phyloP scores from a whole-genome alignment of 176 grass and related monocot species.

The Cocos nucifera region DNA sequence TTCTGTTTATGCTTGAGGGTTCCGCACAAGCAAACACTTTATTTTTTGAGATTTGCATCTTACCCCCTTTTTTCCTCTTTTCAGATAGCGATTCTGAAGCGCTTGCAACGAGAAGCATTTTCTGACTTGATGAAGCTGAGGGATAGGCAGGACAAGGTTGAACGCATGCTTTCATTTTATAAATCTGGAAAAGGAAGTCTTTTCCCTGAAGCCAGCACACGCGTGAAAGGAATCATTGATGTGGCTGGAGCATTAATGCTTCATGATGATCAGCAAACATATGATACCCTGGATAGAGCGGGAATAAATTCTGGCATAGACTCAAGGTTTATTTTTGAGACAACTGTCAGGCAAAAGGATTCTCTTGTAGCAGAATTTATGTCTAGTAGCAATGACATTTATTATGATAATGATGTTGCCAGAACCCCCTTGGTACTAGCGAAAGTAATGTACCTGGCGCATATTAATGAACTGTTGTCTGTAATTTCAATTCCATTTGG shows the following conservation, averaged over 20 bases:
- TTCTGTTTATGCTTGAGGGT: neutral
- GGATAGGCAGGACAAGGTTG: constrained; percentile 73
- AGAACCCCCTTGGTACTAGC: constrained; percentile 60
- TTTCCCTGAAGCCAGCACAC: constrained; percentile 47
- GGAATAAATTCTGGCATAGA: constrained; percentile 35
- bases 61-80: neutral
- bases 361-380: constrained; percentile 58
- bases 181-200: constrained; percentile 38
- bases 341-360: constrained; percentile 56
- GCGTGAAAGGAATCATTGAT: constrained; percentile 56
- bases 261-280: constrained; percentile 1
- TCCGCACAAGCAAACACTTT: neutral
- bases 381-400: constrained; percentile 25
- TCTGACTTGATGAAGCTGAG: constrained; percentile 73
- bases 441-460: constrained; percentile 68
- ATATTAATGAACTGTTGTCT: constrained; percentile 43
- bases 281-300: constrained; percentile 11
- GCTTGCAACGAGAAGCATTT: constrained; percentile 62
- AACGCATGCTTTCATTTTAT: constrained; percentile 39
- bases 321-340: constrained; percentile 65
- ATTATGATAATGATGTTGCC: constrained; percentile 30
- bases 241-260: constrained; percentile 22
- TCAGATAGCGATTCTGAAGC: constrained; percentile 64
- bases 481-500: constrained; percentile 49
- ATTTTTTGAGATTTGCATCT: neutral